A percentile compares a stretch with the other conserved stretches of the same genome.
Evolutionary conservation across 306 rosid genomes (phyloP).

Genomic region (Prunus davidiana): DNA sequence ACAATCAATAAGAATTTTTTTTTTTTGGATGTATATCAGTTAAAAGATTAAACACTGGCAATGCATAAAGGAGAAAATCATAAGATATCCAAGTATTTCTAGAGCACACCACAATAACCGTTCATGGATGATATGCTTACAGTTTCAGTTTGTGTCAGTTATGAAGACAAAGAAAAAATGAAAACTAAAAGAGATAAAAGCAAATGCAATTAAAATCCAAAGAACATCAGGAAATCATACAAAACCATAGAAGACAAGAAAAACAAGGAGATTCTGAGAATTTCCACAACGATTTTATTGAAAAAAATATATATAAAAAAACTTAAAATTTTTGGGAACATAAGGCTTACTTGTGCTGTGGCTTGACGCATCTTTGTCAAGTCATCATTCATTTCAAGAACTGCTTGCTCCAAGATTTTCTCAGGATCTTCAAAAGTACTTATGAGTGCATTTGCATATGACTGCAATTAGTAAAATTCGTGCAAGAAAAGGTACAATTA

Average conservation of each 20-base stretch:
- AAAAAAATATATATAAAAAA: background rate
- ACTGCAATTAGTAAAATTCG: constrained; percentile 52
- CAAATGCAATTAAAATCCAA: background rate
- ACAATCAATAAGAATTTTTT: too few species aligned
- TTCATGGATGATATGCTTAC: background rate
- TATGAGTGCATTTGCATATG: constrained; percentile 87
- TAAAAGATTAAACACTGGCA: background rate
- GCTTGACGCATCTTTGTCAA: constrained; percentile 98
- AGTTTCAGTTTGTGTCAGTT: background rate
- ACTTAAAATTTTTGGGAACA: background rate
- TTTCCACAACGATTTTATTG: background rate
- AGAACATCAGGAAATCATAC: background rate
- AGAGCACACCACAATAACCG: background rate
- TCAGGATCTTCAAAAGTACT: constrained; percentile 96
- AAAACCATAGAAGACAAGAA: background rate
- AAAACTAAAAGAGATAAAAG: background rate
- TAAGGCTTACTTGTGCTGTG: constrained; percentile 77
- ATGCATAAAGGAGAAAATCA: background rate
- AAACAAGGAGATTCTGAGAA: background rate
- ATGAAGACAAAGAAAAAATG: background rate
- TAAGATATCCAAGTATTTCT: background rate
- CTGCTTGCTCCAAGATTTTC: constrained; percentile 92
- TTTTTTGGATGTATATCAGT: background rate
- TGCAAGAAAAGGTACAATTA: background rate
- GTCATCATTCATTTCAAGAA: constrained; percentile 94